These are phyloP conservation scores for Circinella minor DNA, from an alignment of 371 early-diverging fungal genomes.

Conservation along the genomic window DNA sequence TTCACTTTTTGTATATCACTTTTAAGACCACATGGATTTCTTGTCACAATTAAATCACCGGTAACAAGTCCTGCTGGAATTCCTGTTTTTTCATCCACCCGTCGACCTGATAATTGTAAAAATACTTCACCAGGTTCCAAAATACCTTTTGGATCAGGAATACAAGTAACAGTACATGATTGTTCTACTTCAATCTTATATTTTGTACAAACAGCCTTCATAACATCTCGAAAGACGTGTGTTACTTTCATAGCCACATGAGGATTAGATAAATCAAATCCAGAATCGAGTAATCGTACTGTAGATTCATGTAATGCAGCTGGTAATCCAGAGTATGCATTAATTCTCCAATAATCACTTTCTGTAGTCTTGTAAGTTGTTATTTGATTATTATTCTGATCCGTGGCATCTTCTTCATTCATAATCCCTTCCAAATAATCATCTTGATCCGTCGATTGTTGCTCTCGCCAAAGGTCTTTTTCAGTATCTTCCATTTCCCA, in stretches of 20 bases:
- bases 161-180: slow-evolving; percentile 51
- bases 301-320: slow-evolving; percentile 33
- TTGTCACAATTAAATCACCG: slow-evolving; percentile 48
- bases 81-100: slow-evolving; percentile 45
- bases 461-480: slow-evolving; percentile 35
- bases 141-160: slow-evolving; percentile 51
- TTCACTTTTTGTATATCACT: slow-evolving; percentile 53
- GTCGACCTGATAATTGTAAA: slow-evolving; percentile 41
- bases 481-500: slow-evolving; percentile 38
- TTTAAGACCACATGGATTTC: slow-evolving; percentile 51
- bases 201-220: slow-evolving; percentile 39
- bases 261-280: slow-evolving; percentile 48
- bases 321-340: slow-evolving; percentile 45
- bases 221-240: slow-evolving; percentile 33
- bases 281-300: slow-evolving; percentile 46
- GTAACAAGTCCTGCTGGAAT: slow-evolving; percentile 38
- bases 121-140: slow-evolving; percentile 43
- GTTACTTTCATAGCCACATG: slow-evolving; percentile 46
- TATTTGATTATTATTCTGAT: not conserved
- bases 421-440: slow-evolving; percentile 22
- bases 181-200: slow-evolving; percentile 47
- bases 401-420: slow-evolving; percentile 2
- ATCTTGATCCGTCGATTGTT: slow-evolving; percentile 18
- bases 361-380: not conserved
- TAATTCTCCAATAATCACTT: slow-evolving; percentile 19